Base-by-base conservation (phyloP, 768 basidiomycete species). In the Goffeauzyma gilvescens region DNA sequence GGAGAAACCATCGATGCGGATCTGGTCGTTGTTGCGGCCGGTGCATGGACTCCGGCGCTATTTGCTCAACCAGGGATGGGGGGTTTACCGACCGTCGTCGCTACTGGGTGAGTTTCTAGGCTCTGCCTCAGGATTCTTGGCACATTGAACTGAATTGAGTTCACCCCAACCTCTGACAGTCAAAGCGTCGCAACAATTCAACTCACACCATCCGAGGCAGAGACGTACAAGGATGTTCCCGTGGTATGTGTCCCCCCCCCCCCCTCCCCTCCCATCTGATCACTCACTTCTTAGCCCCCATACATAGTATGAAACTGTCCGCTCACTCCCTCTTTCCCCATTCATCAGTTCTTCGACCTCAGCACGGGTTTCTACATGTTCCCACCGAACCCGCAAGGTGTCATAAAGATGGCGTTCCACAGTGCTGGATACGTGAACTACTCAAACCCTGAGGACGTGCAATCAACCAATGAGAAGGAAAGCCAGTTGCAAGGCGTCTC, bases 1-100 rank as follows among this genome's bases (percentile, higher is more conserved):
- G 81, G 78, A 0, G 58, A 59, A 35, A 46, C 50, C 43, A 31
- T 61, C 27, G 51, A 64, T 13, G 79, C 76, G 1, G 72, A 76
- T 24, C 40, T 47, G 7, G 45, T 50, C 26, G 66, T 90, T 22
- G 59, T 87, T 25, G 75, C 82, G 6, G 67, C 75, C 12, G 85
- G 86, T 18, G 72, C 79, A 5, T 93, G 89, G 90, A 86, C 85
- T 1, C 74, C 81, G 7, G 77, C 78, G 1, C 60, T 76, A 1
- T 83, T 89, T 56, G 75, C 77, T 6, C 71, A 71, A 28, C 61
- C 77, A 7, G 54, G 51, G 5, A 55, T 63, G 14, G 61, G 66
- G 10, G 41, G 45, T n/a, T 55, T 80, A 28, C 65, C 69, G 13
- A 57, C 65, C 2, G 77, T 77, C 48, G 63, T 77, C 6, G 82